Conservation (phyloP, 73 alveolate genomes). For the Blepharisma stoltei region DNA sequence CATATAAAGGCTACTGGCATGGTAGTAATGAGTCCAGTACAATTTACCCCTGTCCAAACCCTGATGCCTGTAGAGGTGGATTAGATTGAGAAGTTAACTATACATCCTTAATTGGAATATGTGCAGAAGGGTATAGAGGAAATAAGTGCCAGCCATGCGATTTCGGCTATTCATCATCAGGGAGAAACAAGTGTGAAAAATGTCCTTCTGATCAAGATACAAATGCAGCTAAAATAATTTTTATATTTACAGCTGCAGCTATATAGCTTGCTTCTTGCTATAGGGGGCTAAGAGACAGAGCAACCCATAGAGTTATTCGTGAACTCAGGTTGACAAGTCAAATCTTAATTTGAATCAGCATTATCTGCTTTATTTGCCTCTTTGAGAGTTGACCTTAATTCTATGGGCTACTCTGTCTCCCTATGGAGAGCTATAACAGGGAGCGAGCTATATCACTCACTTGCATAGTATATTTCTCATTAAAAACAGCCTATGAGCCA, state of each 20-base stretch:
- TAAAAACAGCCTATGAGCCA: conserved; percentile 32
- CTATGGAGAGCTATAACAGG: too few relatives aligned
- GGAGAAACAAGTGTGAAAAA: conserved; percentile 41
- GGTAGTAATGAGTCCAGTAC: not conserved
- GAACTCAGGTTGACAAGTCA: too few relatives aligned
- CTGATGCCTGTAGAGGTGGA: conserved; percentile 56
- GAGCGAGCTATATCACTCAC: not conserved
- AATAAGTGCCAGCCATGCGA: conserved; percentile 61
- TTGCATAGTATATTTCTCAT: conserved; percentile 31
- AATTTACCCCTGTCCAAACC: conserved; percentile 41
- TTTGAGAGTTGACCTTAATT: too few relatives aligned
- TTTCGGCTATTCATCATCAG: conserved; percentile 58
- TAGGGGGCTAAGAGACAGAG: too few relatives aligned
- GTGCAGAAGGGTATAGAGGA: conserved; percentile 60
- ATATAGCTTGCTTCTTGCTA: too few relatives aligned
- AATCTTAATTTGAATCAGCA: too few relatives aligned
- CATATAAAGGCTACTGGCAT: conserved; percentile 11
- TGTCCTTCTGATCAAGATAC: conserved; percentile 39
- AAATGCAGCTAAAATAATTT: too few relatives aligned
- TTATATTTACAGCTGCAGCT: not conserved
- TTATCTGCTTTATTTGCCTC: too few relatives aligned
- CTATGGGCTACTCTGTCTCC: too few relatives aligned
- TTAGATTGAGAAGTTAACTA: not conserved
- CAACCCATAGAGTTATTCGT: too few relatives aligned
- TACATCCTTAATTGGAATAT: conserved; percentile 51